Evolutionary conservation across 2,329 filamentous ascomycete species (phyloP), one percentile per base, ranked within the genome.

Genomic region (Ophiosphaerella narmari): DNA sequence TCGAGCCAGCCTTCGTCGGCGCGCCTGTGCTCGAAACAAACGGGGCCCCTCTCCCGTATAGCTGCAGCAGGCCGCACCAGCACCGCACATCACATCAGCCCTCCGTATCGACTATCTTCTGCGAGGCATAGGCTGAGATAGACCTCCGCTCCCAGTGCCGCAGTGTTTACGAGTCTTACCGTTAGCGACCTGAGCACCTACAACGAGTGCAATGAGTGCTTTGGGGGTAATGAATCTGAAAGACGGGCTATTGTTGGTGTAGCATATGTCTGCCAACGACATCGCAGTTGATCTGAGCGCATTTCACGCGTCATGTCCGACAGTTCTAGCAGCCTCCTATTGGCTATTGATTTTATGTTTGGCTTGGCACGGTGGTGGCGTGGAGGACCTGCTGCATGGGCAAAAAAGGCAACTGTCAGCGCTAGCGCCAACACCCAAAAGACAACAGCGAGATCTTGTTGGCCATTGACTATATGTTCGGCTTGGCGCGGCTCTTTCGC

Each of bases 11-110:
- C 44, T 46, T 43, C 52, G 57, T 54, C 62, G 58, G 57, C 62
- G 61, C 54, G 51, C 58, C 63, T 65, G 61, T 57, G 57, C 61
- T 64, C 52, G 57, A 64, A 66, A 64, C 63, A 62, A 64, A 64
- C 63, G 62, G 61, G 61, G 57, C 58, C 52, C 48, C 61, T 65
- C 56, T 62, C 58, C 60, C 61, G 61, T 60, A 54, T 29, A 50
- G 54, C 65, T 70, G 70, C 68, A 67, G 65, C 16, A 18, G 16
- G 16, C 16, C 16, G 16, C 16, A 18, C 60, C 55, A 61, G 63
- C 65, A 63, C 57, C 61, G 65, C 66, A 65, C 65, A 65, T 18
- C 16, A 18, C 11, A 29, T 11, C 6, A 29, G 26, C 7, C 11
- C 4, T 29, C 26, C 5, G 11, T 11, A 29, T 2, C 2, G 9